A percentile compares a stretch with the other conserved stretches of the same genome.
These are phyloP conservation scores for Solanum etuberosum DNA, from an alignment of 257 asterid species.

Conservation along the genomic window DNA sequence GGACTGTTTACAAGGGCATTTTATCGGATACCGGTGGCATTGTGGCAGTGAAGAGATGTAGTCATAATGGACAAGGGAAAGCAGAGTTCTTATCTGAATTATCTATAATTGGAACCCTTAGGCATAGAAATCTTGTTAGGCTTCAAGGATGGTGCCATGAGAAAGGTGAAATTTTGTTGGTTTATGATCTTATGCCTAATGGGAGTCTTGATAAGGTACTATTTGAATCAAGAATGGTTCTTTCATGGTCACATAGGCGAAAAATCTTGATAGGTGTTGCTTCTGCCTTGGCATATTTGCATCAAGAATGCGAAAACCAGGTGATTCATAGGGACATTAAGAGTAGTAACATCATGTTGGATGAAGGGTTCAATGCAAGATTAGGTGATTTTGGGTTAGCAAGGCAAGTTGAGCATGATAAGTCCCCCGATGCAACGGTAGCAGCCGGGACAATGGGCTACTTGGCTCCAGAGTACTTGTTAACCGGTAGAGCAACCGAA, in stretches of 20 bases:
- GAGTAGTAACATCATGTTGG: slow-evolving; percentile 75
- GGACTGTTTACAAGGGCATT: slow-evolving; percentile 60
- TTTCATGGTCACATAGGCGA: slow-evolving; percentile 50
- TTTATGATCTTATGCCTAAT: slow-evolving; percentile 69
- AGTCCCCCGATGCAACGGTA: slow-evolving; percentile 71
- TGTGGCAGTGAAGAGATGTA: slow-evolving; percentile 81
- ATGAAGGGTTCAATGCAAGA: slow-evolving; percentile 71
- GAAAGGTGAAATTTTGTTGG: slow-evolving; percentile 59
- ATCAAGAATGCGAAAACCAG: slow-evolving; percentile 75
- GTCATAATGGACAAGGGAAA: slow-evolving; percentile 64
- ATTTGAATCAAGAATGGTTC: slow-evolving; percentile 51
- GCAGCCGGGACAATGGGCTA: slow-evolving; percentile 95
- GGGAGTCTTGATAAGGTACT: slow-evolving; percentile 71
- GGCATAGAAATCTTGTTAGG: slow-evolving; percentile 70
- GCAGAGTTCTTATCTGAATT: slow-evolving; percentile 62
- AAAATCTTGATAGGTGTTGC: slow-evolving; percentile 71
- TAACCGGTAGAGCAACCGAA: slow-evolving; percentile 70
- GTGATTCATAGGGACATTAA: slow-evolving; percentile 78
- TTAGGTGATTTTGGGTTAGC: slow-evolving; percentile 83
- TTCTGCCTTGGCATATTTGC: slow-evolving; percentile 65
- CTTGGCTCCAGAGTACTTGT: slow-evolving; percentile 71
- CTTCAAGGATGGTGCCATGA: slow-evolving; percentile 90
- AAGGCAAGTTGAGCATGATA: slow-evolving; percentile 59
- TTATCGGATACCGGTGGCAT: slow-evolving; percentile 37
- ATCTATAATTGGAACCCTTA: slow-evolving; percentile 63